A percentile compares a stretch with the other conserved stretches of the same genome.
These are phyloP conservation scores for Gyrodon lividus DNA, from an alignment of 768 basidiomycete genomes.

Conservation along the genomic window DNA sequence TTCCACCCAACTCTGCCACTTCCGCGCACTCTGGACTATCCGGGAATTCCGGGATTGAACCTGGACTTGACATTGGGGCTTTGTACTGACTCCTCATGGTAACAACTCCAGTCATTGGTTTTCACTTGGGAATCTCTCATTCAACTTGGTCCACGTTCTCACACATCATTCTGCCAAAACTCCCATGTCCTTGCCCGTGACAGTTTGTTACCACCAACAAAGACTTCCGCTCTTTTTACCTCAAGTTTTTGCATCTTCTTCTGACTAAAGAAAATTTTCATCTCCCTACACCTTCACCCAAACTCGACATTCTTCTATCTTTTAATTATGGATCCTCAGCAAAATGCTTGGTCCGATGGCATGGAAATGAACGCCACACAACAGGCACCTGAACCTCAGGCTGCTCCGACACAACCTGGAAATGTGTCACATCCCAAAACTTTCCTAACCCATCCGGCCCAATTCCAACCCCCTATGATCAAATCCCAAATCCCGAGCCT, in stretches of 20 bases:
- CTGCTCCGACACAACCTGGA: not conserved
- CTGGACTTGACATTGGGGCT: too few relatives aligned
- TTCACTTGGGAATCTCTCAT: not conserved
- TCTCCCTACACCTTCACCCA: not conserved
- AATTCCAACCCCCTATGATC: too few relatives aligned
- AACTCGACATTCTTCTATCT: not conserved
- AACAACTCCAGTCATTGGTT: not conserved
- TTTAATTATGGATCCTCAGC: not conserved
- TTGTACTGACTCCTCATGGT: too few relatives aligned
- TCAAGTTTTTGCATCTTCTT: not conserved
- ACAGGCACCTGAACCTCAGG: too few relatives aligned
- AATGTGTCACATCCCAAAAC: too few relatives aligned
- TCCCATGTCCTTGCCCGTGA: not conserved
- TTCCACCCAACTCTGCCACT: too few relatives aligned
- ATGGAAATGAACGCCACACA: not conserved
- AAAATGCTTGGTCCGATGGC: not conserved
- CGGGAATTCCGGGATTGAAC: too few relatives aligned
- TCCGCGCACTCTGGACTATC: too few relatives aligned
- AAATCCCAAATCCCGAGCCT: too few relatives aligned
- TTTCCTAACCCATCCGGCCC: too few relatives aligned
- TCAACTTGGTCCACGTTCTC: not conserved
- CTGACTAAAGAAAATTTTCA: not conserved
- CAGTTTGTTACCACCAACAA: not conserved
- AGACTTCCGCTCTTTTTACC: too few relatives aligned
- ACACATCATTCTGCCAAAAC: not conserved